Evolutionary conservation across 257 asterid species (phyloP).

Genomic region (Nicotiana otophora): DNA sequence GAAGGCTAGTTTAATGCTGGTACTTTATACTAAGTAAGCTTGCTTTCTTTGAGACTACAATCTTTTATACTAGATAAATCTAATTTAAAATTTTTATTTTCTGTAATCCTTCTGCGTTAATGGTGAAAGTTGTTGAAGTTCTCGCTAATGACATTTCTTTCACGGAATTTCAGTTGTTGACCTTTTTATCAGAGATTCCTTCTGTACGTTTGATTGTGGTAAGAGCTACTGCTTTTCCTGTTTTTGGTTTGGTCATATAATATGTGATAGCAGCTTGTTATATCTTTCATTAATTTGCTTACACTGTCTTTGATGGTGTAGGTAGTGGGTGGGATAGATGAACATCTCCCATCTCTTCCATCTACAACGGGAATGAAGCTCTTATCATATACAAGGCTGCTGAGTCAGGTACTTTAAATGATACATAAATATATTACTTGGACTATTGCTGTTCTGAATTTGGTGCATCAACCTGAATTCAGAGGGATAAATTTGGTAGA

Average conservation of each 20-base stretch:
- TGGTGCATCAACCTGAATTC: background rate
- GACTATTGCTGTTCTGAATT: background rate
- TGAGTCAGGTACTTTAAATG: slow-evolving; percentile 54
- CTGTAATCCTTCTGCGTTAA: background rate
- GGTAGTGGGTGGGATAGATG: slow-evolving; percentile 93
- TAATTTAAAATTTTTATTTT: background rate
- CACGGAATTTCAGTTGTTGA: slow-evolving; percentile 53
- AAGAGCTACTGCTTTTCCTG: slow-evolving; percentile 27
- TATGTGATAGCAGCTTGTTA: background rate
- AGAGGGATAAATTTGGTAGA: background rate
- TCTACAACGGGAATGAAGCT: slow-evolving; percentile 59
- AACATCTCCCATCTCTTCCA: slow-evolving; percentile 92
- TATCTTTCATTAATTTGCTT: slow-evolving; percentile 1
- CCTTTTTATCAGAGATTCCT: slow-evolving; percentile 82
- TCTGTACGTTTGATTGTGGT: slow-evolving; percentile 82
- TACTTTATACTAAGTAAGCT: background rate
- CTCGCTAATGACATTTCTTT: background rate
- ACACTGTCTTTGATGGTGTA: slow-evolving; percentile 23
- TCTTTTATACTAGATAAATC: background rate
- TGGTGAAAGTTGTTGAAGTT: slow-evolving; percentile 8
- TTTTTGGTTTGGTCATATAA: slow-evolving; percentile 8
- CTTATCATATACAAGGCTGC: slow-evolving; percentile 62
- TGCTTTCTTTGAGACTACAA: background rate
- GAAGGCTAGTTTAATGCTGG: background rate
- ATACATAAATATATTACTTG: background rate